A percentile compares a stretch with the other conserved stretches of the same genome.
These are phyloP conservation scores for Vickermania ingenoplastis DNA, from an alignment of 208 protist genomes.

Conservation along the genomic window DNA sequence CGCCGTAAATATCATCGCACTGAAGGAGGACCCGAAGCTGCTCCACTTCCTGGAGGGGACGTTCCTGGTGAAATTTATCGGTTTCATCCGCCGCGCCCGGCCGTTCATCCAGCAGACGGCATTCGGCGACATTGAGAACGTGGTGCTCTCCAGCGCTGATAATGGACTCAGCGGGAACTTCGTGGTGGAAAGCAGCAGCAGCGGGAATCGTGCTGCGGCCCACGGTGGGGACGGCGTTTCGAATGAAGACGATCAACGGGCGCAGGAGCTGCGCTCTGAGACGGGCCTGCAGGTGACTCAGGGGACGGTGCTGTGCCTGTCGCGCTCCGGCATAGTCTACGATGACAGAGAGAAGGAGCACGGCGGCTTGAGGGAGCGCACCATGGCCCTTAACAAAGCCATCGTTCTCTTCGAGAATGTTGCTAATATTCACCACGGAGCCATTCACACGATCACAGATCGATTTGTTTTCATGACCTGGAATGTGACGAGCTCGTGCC, in stretches of 20 bases:
- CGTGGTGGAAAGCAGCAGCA: too few species aligned
- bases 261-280: constrained; percentile 4
- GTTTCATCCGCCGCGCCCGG: background rate
- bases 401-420: background rate
- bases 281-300: constrained; percentile 3
- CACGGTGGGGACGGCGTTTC: background rate
- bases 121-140: constrained; percentile 15
- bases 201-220: too few species aligned
- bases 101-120: constrained; percentile 4
- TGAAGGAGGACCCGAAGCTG: background rate
- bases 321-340: too few species aligned
- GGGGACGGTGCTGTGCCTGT: constrained; percentile 4
- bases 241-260: background rate
- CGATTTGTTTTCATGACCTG: constrained; percentile 4
- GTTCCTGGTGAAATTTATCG: background rate
- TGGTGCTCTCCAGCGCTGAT: constrained; percentile 8
- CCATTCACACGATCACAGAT: constrained; percentile 4
- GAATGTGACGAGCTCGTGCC: constrained; percentile 8
- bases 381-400: background rate
- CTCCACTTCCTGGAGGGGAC: background rate
- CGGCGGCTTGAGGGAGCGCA: background rate
- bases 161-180: too few species aligned
- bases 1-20: background rate
- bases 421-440: background rate
- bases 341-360: too few species aligned